Evolutionary conservation across 495 filamentous ascomycete genomes (phyloP).

Genomic region (Penicillium manginii): DNA sequence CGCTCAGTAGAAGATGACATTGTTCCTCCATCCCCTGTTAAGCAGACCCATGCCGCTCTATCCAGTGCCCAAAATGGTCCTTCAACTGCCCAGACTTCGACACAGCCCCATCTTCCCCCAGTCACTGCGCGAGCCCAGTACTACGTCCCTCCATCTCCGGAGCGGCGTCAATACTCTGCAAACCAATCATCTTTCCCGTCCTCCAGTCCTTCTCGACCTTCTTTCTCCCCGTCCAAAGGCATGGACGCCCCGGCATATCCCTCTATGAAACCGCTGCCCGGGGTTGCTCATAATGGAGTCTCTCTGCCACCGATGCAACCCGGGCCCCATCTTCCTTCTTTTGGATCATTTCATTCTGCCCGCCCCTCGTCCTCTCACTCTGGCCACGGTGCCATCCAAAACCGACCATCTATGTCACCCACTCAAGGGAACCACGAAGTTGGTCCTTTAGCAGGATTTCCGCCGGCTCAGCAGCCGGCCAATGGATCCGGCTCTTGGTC

Average conservation of each 20-base stretch:
- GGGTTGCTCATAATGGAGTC: slow-evolving; percentile 29
- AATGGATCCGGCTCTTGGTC: slow-evolving; percentile 39
- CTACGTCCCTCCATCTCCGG: slow-evolving; percentile 43
- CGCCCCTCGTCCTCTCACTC: slow-evolving; percentile 54
- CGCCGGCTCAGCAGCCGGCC: slow-evolving; percentile 27
- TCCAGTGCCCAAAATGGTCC: slow-evolving; percentile 24
- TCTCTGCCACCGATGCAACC: slow-evolving; percentile 36
- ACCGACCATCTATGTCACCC: slow-evolving; percentile 53
- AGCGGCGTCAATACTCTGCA: slow-evolving; percentile 40
- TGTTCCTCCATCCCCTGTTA: slow-evolving; percentile 34
- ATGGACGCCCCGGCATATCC: slow-evolving; percentile 15
- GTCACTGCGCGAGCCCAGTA: slow-evolving; percentile 33
- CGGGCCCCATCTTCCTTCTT: slow-evolving; percentile 36
- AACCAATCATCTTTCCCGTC: slow-evolving; percentile 28
- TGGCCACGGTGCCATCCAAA: slow-evolving; percentile 44
- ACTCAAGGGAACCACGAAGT: slow-evolving; percentile 53
- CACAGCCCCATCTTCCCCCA: slow-evolving; percentile 27
- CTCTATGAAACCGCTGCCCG: slow-evolving; percentile 20
- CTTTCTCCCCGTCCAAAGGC: slow-evolving; percentile 45
- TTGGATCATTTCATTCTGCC: slow-evolving; percentile 38
- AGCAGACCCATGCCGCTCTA: slow-evolving; percentile 31
- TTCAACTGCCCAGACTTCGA: slow-evolving; percentile 14
- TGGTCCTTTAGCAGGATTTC: slow-evolving; percentile 50
- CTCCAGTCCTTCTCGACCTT: slow-evolving; percentile 40
- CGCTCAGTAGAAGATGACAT: slow-evolving; percentile 30